These are phyloP conservation scores for Selaginella moellendorffii DNA, from an alignment of 75 land plant species.

Conservation along the genomic window DNA sequence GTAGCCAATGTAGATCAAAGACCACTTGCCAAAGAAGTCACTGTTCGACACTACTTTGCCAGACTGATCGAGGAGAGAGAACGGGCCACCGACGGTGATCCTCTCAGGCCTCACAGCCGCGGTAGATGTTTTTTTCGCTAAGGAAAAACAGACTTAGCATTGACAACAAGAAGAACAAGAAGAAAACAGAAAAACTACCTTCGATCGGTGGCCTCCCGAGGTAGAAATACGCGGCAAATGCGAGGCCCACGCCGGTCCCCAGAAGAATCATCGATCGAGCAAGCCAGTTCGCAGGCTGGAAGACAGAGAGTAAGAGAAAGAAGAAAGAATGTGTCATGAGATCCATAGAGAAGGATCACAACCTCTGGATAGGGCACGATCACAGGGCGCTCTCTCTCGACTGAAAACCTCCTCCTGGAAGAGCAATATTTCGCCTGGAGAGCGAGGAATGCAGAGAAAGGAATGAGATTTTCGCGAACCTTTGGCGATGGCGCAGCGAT, in stretches of 20 bases:
- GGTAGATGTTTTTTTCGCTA: not conserved
- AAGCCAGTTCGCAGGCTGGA: not conserved
- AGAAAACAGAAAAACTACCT: not conserved
- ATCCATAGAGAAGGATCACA: too few species aligned
- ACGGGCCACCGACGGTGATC: constrained; percentile 48
- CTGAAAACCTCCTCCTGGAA: too few species aligned
- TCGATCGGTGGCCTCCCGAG: not conserved
- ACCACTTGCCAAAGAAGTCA: constrained; percentile 45
- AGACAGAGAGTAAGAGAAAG: too few species aligned
- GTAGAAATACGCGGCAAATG: not conserved
- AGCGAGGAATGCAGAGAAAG: too few species aligned
- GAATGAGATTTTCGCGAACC: too few species aligned
- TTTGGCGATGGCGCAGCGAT: too few species aligned
- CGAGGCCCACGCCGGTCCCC: not conserved
- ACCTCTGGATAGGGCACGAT: too few species aligned
- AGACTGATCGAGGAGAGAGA: constrained; percentile 31
- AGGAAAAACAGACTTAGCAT: not conserved
- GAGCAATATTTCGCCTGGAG: too few species aligned
- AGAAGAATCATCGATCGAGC: not conserved
- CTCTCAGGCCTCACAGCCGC: not conserved
- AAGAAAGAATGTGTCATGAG: too few species aligned
- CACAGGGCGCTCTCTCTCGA: too few species aligned
- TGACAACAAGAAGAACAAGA: not conserved
- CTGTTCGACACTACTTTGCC: constrained; percentile 29
- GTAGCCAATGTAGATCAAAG: constrained; percentile 63